Base-by-base conservation (phyloP, 2,329 filamentous ascomycete genomes). In the Triangularia setosa region DNA sequence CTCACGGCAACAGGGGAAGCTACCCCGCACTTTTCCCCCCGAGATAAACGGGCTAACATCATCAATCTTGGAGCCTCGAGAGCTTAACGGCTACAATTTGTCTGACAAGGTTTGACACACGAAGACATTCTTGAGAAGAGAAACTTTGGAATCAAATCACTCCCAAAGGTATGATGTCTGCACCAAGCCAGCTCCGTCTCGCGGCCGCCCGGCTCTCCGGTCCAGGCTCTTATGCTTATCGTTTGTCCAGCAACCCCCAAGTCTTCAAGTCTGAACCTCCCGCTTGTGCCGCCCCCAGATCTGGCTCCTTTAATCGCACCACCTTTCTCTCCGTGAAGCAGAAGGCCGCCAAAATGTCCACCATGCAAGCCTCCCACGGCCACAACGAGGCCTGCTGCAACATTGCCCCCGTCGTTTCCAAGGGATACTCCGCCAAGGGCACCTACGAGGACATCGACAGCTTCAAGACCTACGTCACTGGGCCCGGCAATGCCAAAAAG, bases 401-500 rank as follows among this genome's bases (percentile, higher is more conserved):
- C 68, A 76, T 80, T 30, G 78, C 83, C 1, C 80, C 82, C 0
- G 76, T 84, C 58, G 74, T 81, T n/a, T 71, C 73, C 14, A 68
- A 74, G 0, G 79, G 76, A 6, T 84, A 84, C 72, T 67, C 73
- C 27, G 68, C 73, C 24, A 80, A 81, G 70, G 83, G 83, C 61
- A 71, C 72, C 28, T 84, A 81, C 67, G 75, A 79, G 63, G 77
- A 73, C 4, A 72, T 82, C 64, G 79, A 74, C 14, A 79, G 77
- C 23, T 64, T 79, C 23, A 82, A 81, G 67, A 83, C 80, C 12
- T 84, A 86, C 66, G 77, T 81, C 24, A 80, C 79, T 11, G 80
- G 82, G 56, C 79, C 83, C 18, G 70, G 75, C 14, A 75, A 79
- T 56, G 78, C 82, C 28, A 76, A 76, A 65, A 88, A 85, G 76